A percentile compares a stretch with the other conserved stretches of the same genome.
Conservation (phyloP, 2,329 filamentous ascomycete genomes). For the Tolypocladium pustulatum region DNA sequence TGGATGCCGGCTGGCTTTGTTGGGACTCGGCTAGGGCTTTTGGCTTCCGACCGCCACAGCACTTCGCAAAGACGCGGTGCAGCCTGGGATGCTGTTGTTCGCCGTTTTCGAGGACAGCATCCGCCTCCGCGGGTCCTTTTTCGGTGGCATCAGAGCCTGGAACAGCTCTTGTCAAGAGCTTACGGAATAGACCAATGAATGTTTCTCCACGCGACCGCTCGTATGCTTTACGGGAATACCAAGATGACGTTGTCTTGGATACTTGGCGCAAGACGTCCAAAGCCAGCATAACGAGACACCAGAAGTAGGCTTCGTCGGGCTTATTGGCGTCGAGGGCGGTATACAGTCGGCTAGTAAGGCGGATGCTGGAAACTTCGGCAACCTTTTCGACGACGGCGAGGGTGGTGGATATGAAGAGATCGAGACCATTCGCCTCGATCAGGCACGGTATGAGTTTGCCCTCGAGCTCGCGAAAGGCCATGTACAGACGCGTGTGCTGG, state of each 20-base stretch:
- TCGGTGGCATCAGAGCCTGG: slow-evolving; percentile 27
- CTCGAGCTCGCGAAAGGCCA: slow-evolving; percentile 59
- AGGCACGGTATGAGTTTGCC: slow-evolving; percentile 64
- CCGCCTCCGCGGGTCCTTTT: slow-evolving; percentile 15
- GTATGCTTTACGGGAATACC: slow-evolving; percentile 77
- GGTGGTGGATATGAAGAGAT: slow-evolving; percentile 57
- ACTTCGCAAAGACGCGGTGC: slow-evolving; percentile 7
- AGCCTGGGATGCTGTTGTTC: not conserved
- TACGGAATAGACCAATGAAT: slow-evolving; percentile 25
- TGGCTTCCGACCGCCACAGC: slow-evolving; percentile 10
- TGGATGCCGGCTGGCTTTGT: slow-evolving; percentile 53
- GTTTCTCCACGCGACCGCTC: slow-evolving; percentile 71
- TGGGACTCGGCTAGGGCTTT: not conserved
- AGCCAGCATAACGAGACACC: slow-evolving; percentile 24
- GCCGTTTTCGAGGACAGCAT: not conserved
- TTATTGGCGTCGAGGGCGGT: slow-evolving; percentile 19
- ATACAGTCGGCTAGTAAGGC: slow-evolving; percentile 25
- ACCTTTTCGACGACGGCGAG: slow-evolving; percentile 47
- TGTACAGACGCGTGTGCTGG: slow-evolving; percentile 66
- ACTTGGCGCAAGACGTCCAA: slow-evolving; percentile 23
- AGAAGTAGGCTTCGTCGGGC: slow-evolving; percentile 20
- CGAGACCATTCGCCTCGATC: slow-evolving; percentile 66
- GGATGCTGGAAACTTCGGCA: slow-evolving; percentile 25
- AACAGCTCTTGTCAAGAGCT: slow-evolving; percentile 26
- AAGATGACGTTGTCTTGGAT: slow-evolving; percentile 37